Base-by-base conservation (phyloP, 345 rosid species). In the Pistacia integerrima region DNA sequence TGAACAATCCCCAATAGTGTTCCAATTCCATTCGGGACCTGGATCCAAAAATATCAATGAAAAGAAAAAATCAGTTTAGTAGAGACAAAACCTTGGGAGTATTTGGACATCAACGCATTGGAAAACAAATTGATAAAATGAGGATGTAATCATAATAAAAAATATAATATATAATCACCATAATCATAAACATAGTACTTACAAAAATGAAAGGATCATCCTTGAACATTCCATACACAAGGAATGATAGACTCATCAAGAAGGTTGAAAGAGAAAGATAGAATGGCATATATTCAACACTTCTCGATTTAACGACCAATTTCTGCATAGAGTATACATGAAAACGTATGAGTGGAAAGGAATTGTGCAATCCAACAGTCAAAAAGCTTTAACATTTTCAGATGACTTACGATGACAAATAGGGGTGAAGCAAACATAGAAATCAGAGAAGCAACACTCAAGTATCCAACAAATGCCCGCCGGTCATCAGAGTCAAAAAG, bases 391-490 rank as follows among this genome's bases (percentile, higher is more conserved):
- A 41, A 22, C 4, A 22, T 22, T 30, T 11, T 55, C 9, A 35
- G 60, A 62, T 60, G 70, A 59, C 89, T 78, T 86, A 86, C 88
- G 52, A 88, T 86, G 49, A 86, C 67, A 41, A 83, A 81, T 44
- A 88, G 83, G 18, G 89, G 91, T 0, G 88, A 86, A 20, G 87
- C 89, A 67, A 86, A 84, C 91, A 88, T 88, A 18, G 85, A 83
- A 56, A 88, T 80, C n/a, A 87, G 82, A 69, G 90, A 87, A 55
- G 81, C 81, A 54, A 89, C 82, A 51, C 88, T 85, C 67, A 89
- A 62, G 69, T 85, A 89, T 75, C 92, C 90, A 1, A 89, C 81
- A 65, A 89, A 77, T 28, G 68, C 55, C 57, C 82, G 85, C 46
- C 90, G 70, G 13, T 38, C 13, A 10, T 74, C 44, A 16, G 77